Evolutionary conservation across 306 rosid genomes (phyloP).

Genomic region (Malus sylvestris): DNA sequence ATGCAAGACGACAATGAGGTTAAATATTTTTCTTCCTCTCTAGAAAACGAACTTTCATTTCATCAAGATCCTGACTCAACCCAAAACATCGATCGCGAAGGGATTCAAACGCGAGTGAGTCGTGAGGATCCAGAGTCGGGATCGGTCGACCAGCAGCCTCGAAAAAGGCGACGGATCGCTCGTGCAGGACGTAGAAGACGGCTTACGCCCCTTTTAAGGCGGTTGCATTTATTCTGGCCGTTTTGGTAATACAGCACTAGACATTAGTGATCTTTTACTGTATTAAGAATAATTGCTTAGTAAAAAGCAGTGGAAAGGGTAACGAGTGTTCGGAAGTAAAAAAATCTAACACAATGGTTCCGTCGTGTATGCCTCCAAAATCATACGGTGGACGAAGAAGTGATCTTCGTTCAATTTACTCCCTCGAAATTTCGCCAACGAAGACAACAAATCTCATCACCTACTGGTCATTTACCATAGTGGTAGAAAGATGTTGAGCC

Average conservation of each 20-base stretch:
- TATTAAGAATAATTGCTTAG: too few relatives aligned
- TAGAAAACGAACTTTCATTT: slow-evolving; percentile 2
- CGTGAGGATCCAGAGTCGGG: slow-evolving; percentile 12
- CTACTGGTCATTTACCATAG: too few relatives aligned
- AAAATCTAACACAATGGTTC: too few relatives aligned
- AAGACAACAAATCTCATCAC: too few relatives aligned
- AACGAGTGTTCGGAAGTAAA: too few relatives aligned
- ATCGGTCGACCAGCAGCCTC: slow-evolving; percentile 11
- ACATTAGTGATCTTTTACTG: too few relatives aligned
- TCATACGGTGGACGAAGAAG: too few relatives aligned
- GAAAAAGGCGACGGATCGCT: slow-evolving; percentile 33
- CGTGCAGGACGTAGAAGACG: slow-evolving; percentile 16
- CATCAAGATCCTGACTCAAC: slow-evolving; percentile 8
- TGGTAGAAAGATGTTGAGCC: too few relatives aligned
- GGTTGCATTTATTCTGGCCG: slow-evolving; percentile 14
- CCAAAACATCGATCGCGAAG: slow-evolving; percentile 16
- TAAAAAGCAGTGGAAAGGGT: too few relatives aligned
- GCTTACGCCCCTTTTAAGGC: slow-evolving; percentile 25
- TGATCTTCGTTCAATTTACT: too few relatives aligned
- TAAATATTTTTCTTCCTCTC: slow-evolving; percentile 6
- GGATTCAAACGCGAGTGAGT: slow-evolving; percentile 18
- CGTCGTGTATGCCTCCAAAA: too few relatives aligned
- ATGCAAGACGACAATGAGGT: not conserved
- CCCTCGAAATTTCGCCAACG: too few relatives aligned
- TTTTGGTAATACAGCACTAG: not conserved